These are phyloP conservation scores for Phytophthora tentaculata DNA, from an alignment of 352 stramenopile species.

Conservation along the genomic window DNA sequence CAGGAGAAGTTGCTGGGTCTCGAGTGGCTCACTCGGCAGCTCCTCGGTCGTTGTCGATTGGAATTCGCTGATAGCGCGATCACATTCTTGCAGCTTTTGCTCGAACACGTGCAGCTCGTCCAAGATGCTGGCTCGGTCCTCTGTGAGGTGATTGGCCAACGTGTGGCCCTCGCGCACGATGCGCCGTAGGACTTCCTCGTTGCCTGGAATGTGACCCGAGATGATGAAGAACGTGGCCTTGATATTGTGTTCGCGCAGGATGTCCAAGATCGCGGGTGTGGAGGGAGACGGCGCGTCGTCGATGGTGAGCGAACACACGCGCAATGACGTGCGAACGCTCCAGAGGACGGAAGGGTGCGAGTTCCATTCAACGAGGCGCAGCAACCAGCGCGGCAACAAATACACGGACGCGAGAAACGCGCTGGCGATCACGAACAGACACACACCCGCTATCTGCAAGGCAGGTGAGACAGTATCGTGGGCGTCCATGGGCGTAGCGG, in stretches of 20 bases:
- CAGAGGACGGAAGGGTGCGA: slow-evolving; percentile 82
- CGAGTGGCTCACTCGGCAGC: slow-evolving; percentile 1
- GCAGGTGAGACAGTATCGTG: background rate
- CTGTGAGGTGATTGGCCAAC: slow-evolving; percentile 84
- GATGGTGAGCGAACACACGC: slow-evolving; percentile 79
- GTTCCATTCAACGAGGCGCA: slow-evolving; percentile 67
- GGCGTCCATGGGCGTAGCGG: background rate
- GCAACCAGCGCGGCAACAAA: slow-evolving; percentile 70
- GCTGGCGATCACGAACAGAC: slow-evolving; percentile 35
- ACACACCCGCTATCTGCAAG: slow-evolving; percentile 25
- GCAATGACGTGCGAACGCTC: slow-evolving; percentile 57
- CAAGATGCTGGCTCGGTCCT: slow-evolving; percentile 79
- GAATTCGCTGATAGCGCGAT: slow-evolving; percentile 62
- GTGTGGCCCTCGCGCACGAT: slow-evolving; percentile 84
- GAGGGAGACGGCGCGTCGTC: slow-evolving; percentile 76
- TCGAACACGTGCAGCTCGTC: slow-evolving; percentile 86
- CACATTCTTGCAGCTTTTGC: slow-evolving; percentile 81
- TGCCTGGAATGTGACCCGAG: slow-evolving; percentile 65
- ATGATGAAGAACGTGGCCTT: slow-evolving; percentile 91
- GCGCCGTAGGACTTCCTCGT: slow-evolving; percentile 71
- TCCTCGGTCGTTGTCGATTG: slow-evolving; percentile 26
- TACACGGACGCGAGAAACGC: slow-evolving; percentile 65
- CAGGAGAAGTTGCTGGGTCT: slow-evolving; percentile 34
- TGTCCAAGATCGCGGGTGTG: slow-evolving; percentile 76
- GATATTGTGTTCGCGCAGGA: slow-evolving; percentile 64